Evolutionary conservation across 257 asterid species (phyloP), one percentile per base, ranked within the genome.

Genomic region (Ophiorrhiza pumila): DNA sequence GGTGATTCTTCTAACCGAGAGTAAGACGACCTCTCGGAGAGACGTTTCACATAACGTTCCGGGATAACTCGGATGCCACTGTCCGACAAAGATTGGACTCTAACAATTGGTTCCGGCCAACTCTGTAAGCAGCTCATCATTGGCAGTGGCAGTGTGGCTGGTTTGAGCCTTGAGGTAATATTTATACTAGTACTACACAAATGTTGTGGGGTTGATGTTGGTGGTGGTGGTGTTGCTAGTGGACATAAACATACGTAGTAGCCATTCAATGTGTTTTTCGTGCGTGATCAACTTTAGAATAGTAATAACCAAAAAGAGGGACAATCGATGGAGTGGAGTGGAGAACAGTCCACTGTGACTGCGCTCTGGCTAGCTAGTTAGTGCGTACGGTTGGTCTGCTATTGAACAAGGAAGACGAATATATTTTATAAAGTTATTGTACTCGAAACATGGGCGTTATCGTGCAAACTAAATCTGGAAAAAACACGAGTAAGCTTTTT

Each of bases 101-200:
- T 87, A 73, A 87, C 81, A 0, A 94, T 76, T 11, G 99, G 97
- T 60, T 94, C 97, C 39, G 99, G 87, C 99, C 99, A 94, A 47
- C 81, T 76, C 63, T 76, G 82, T 69, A 86, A 77, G 76, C 86
- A 80, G 79, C 60, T 91, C 75, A 79, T 65, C 86, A 81, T 85
- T 47, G 72, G 12, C 7, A 32, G 2, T 1, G 4, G n/a, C n/a
- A n/a, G n/a, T n/a, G n/a, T n/a, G n/a, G n/a, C n/a, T n/a, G n/a
- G n/a, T n/a, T n/a, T n/a, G n/a, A n/a, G n/a, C n/a, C n/a, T n/a
- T n/a, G n/a, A n/a, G n/a, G n/a, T n/a, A n/a, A n/a, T n/a, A n/a
- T n/a, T n/a, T n/a, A n/a, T n/a, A n/a, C n/a, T n/a, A n/a, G n/a
- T n/a, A n/a, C n/a, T n/a, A n/a, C n/a, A n/a, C n/a, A n/a, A n/a